Base-by-base conservation (phyloP, 768 basidiomycete species). In the Lactifluus hygrophoroides region DNA sequence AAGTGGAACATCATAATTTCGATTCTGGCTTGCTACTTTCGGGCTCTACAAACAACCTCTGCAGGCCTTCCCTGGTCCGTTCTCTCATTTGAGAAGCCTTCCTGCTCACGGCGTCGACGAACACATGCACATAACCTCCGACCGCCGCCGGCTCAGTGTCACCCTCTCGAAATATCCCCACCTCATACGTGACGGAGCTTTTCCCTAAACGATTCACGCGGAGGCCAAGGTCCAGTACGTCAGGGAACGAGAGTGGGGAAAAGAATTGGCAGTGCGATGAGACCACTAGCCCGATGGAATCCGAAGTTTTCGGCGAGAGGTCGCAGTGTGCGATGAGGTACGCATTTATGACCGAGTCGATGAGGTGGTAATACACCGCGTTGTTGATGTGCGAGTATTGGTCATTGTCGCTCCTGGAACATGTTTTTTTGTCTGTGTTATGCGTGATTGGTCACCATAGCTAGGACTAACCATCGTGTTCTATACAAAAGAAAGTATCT, bases 381-480 rank as follows among this genome's bases (percentile, higher is more conserved):
- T 91, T 92, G 72, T 91, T 90, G 66, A 90, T 74, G 60, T 91
- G 89, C 13, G 80, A 77, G 67, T 91, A 91, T 65, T 90, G 88
- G 74, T 91, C 89, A 65, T 90, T 91, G 76, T 91, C 89, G 64
- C 80, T 87, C 89, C 89, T 91, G 62, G n/a, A 58, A 38, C 9
- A 14, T 21, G 30, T 40, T 35, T 30, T 5, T 5, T 28, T 21
- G 42, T 51, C 42, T 38, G n/a, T 27, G 13, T 25, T 54, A 28
- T 59, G 48, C 32, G 56, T 25, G 46, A 34, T 8, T 25, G 42
- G 21, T 17, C 49, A 59, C 46, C 21, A 21, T 8, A 19, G 23
- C 1, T 14, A 27, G 47, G 21, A 63, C 79, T 62, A 48, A 87
- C 87, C 87, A 90, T 70, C 87, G 79, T 42, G 87, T 88, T 54